phyloP scores from a whole-genome alignment of 2,329 filamentous ascomycete genomes.

The Colletotrichum siamense region DNA sequence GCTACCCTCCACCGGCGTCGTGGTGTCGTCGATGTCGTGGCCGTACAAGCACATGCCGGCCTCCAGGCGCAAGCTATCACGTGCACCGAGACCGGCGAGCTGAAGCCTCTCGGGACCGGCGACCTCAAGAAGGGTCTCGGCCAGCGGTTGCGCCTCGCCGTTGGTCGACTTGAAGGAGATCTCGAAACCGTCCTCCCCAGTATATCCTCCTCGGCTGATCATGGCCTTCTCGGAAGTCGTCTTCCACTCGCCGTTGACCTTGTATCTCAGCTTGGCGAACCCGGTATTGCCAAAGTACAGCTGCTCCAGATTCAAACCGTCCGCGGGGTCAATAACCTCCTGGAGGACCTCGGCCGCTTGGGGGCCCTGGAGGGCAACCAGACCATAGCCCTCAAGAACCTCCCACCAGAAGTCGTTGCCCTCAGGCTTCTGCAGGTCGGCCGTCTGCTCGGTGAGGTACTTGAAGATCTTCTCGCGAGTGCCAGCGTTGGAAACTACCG shows the following conservation, averaged over 20 bases:
- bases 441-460: constrained; percentile 76
- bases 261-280: constrained; percentile 68
- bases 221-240: constrained; percentile 58
- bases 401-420: constrained; percentile 70
- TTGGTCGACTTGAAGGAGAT: constrained; percentile 69
- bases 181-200: constrained; percentile 97
- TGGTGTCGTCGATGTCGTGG: constrained; percentile 89
- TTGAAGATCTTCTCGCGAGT: constrained; percentile 87
- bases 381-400: constrained; percentile 73
- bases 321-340: constrained; percentile 61
- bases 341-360: constrained; percentile 73
- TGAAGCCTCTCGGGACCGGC: constrained; percentile 69
- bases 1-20: constrained; percentile 62
- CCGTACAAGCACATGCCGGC: constrained; percentile 99
- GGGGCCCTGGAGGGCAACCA: constrained; percentile 91
- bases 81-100: constrained; percentile 86
- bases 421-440: constrained; percentile 59
- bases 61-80: constrained; percentile 91
- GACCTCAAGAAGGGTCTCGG: constrained; percentile 64
- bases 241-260: constrained; percentile 48
- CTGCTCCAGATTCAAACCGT: constrained; percentile 61
- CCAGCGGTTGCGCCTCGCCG: constrained; percentile 52
- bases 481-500: constrained; percentile 94
- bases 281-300: constrained; percentile 84
- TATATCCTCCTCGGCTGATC: constrained; percentile 91